A percentile compares a stretch with the other conserved stretches of the same genome.
Evolutionary conservation across 176 grass and related monocot genomes (phyloP).

Genomic region (Cymbopogon citratus): DNA sequence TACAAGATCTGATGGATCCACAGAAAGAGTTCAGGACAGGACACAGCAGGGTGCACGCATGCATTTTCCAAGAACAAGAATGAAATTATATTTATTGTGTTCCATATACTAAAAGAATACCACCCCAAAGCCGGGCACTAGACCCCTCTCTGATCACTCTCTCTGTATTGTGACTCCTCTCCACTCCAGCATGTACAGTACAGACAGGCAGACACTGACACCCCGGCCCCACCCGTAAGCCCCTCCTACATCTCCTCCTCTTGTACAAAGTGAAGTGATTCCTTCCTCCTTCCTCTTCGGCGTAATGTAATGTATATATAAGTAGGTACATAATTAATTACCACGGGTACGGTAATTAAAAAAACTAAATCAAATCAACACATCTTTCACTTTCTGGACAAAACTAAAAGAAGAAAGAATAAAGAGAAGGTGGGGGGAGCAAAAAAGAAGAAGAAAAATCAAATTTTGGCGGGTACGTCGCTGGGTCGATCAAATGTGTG

Average conservation of each 20-base stretch:
- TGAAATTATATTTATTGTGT: slow-evolving; percentile 56
- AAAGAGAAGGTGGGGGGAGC: neutral
- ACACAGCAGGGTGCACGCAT: neutral
- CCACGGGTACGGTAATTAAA: slow-evolving; percentile 58
- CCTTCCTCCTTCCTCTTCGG: neutral
- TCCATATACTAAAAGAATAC: slow-evolving; percentile 64
- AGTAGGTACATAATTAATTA: slow-evolving; percentile 60
- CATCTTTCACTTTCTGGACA: slow-evolving; percentile 62
- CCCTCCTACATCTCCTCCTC: neutral
- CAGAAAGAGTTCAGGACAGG: neutral
- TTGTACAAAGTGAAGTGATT: neutral
- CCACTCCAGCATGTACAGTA: slow-evolving; percentile 47
- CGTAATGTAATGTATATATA: slow-evolving; percentile 35
- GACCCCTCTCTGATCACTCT: neutral
- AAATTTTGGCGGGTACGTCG: slow-evolving; percentile 37
- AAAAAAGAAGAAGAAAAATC: neutral
- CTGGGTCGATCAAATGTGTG: neutral
- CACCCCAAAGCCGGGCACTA: neutral
- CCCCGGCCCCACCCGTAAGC: slow-evolving; percentile 5
- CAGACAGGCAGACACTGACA: slow-evolving; percentile 18
- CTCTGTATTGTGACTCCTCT: neutral
- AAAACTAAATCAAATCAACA: slow-evolving; percentile 65
- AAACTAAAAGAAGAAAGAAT: slow-evolving; percentile 36
- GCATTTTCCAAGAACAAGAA: slow-evolving; percentile 14
- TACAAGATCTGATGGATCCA: neutral